Conservation (phyloP, 805 yeast genomes). For the Grigorovia yakushimaensis region DNA sequence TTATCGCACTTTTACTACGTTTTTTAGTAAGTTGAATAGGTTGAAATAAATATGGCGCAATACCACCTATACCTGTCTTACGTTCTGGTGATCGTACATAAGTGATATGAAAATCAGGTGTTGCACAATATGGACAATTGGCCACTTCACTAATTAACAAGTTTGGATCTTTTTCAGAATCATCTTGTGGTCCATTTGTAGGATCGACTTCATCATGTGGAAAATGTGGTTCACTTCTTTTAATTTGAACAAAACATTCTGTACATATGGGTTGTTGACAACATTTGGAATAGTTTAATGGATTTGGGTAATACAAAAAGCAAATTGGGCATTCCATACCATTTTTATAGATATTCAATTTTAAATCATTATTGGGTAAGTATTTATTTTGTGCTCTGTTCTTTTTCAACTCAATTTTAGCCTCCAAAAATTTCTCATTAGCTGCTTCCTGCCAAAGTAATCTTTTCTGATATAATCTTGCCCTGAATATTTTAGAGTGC, state of each 20-base stretch:
- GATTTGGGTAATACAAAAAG: slow-evolving; percentile 44
- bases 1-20: neutral
- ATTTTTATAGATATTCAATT: slow-evolving; percentile 51
- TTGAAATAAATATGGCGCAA: slow-evolving; percentile 37
- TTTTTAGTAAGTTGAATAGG: neutral
- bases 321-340: slow-evolving; percentile 91
- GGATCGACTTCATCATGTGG: slow-evolving; percentile 57
- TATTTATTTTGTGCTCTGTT: slow-evolving; percentile 34
- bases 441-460: slow-evolving; percentile 44
- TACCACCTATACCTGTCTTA: slow-evolving; percentile 48
- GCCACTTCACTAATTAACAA: slow-evolving; percentile 78
- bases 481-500: slow-evolving; percentile 25
- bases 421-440: slow-evolving; percentile 52
- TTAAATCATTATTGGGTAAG: slow-evolving; percentile 32
- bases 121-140: slow-evolving; percentile 88
- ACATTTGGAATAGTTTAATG: slow-evolving; percentile 63
- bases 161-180: slow-evolving; percentile 39
- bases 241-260: slow-evolving; percentile 72
- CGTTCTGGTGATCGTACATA: slow-evolving; percentile 55
- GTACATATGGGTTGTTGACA: slow-evolving; percentile 91
- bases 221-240: slow-evolving; percentile 81
- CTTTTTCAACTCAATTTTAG: slow-evolving; percentile 28
- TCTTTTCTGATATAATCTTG: slow-evolving; percentile 32
- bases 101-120: slow-evolving; percentile 73
- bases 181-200: slow-evolving; percentile 18